Evolutionary conservation across 164 flowering plant genomes (phyloP), one percentile per base, ranked within the genome.

Genomic region (Dillenia turbinata): DNA sequence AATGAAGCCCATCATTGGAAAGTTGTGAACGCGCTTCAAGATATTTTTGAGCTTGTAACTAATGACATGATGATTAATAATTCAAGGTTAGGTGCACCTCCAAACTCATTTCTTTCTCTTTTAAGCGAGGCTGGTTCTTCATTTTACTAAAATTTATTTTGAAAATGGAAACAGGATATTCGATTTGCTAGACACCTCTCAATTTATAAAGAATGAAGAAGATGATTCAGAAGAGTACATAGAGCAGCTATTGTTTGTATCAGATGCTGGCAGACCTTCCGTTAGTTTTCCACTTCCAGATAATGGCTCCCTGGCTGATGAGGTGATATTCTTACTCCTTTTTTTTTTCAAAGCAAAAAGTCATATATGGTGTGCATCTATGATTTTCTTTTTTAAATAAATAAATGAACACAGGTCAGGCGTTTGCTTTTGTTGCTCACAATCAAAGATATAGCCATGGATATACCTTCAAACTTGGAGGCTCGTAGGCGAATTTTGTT

Each of bases 401-500:
- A 19, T 19, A 19, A 19, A 19, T 19, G 22, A 19, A 19, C 22
- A 19, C 22, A 19, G 22, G 22, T 19, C 22, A 76, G 79, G 49
- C 85, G 87, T 33, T 84, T 85, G 44, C 67, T 81, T 79, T 81
- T 92, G 48, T 86, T 92, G 55, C 65, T 92, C 63, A 88, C 97
- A 9, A 96, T 87, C 12, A 92, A 87, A 76, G 98, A 92, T 69
- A 85, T 94, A 56, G 97, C 92, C 43, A 66, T 73, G 15, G 85
- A 92, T 57, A 89, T 92, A 44, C 97, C 98, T 24, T 76, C 85
- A 57, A 92, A 92, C 75, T 89, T 90, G 61, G 98, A 92, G 81
- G 98, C 97, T 47, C 89, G 90, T n/a, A 77, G 98, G 73, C 79
- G 97, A 66, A 85, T 92, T 52, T 66, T 93, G 44, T 92, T 92